phyloP scores from a whole-genome alignment of 768 basidiomycete genomes.

The Naganishia onofrii region DNA sequence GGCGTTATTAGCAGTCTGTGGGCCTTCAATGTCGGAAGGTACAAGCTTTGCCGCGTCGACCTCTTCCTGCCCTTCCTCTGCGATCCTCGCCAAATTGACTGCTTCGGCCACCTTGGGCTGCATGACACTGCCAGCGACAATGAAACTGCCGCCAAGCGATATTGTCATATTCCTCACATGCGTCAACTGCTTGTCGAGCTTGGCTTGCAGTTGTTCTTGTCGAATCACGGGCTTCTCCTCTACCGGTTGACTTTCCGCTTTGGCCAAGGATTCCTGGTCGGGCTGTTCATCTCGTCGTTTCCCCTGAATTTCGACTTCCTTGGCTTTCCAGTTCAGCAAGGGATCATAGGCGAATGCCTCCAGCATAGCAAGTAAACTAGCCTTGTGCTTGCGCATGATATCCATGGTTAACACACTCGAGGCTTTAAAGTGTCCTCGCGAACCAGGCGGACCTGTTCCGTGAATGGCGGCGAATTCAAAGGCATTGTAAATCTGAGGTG shows the following conservation, averaged over 20 bases:
- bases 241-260: not conserved
- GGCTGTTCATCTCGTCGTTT: conserved; percentile 7
- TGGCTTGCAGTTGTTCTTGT: conserved; percentile 11
- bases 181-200: conserved; percentile 4
- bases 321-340: conserved; percentile 46
- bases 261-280: not conserved
- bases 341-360: conserved; percentile 55
- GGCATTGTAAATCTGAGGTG: conserved; percentile 53
- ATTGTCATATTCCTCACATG: not conserved
- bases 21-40: not conserved
- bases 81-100: not conserved
- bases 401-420: conserved; percentile 50
- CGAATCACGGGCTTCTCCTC: conserved; percentile 16
- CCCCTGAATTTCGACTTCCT: conserved; percentile 24
- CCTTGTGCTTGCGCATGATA: conserved; percentile 50
- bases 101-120: not conserved
- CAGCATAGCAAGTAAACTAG: conserved; percentile 52
- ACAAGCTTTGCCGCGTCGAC: not conserved
- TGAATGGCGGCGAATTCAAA: conserved; percentile 48
- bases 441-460: conserved; percentile 41
- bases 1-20: not conserved
- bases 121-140: conserved; percentile 20
- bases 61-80: conserved; percentile 1
- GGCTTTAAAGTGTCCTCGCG: conserved; percentile 51
- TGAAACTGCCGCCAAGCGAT: conserved; percentile 28